Evolutionary conservation across 2,329 filamentous ascomycete species (phyloP).

Genomic region (Scedosporium apiospermum): DNA sequence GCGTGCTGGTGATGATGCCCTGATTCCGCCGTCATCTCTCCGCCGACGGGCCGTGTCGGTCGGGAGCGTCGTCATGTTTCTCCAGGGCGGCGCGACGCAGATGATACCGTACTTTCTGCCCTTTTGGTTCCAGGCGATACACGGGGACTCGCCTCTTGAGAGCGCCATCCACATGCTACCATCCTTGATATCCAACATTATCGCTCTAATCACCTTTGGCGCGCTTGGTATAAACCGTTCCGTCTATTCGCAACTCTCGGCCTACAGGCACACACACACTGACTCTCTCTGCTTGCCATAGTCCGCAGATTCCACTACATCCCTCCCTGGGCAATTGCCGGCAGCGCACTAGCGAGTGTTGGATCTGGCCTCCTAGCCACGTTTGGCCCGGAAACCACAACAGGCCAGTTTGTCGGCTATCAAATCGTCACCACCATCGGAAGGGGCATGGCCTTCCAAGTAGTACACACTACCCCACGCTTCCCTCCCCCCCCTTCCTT

Average conservation of each 20-base stretch:
- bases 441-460: conserved; percentile 29
- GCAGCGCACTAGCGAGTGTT: conserved; percentile 22
- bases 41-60: conserved; percentile 26
- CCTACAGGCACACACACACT: too few relatives aligned
- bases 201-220: conserved; percentile 8
- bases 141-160: conserved; percentile 19
- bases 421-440: conserved; percentile 33
- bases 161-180: conserved; percentile 18
- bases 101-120: conserved; percentile 28
- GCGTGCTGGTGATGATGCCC: conserved; percentile 23
- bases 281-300: conserved; percentile 7
- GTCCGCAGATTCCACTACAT: conserved; percentile 33
- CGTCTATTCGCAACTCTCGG: too few relatives aligned
- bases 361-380: conserved; percentile 34
- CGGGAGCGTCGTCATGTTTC: conserved; percentile 21
- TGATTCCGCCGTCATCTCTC: conserved; percentile 30
- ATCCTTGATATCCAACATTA: conserved; percentile 14
- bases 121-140: conserved; percentile 36
- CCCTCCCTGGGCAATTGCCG: conserved; percentile 29
- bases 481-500: too few relatives aligned
- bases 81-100: conserved; percentile 23
- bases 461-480: background rate
- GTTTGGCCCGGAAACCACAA: conserved; percentile 21
- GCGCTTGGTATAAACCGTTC: too few relatives aligned
- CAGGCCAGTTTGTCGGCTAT: conserved; percentile 32